Conservation (phyloP, 345 rosid genomes). For the Boechera retrofracta region DNA sequence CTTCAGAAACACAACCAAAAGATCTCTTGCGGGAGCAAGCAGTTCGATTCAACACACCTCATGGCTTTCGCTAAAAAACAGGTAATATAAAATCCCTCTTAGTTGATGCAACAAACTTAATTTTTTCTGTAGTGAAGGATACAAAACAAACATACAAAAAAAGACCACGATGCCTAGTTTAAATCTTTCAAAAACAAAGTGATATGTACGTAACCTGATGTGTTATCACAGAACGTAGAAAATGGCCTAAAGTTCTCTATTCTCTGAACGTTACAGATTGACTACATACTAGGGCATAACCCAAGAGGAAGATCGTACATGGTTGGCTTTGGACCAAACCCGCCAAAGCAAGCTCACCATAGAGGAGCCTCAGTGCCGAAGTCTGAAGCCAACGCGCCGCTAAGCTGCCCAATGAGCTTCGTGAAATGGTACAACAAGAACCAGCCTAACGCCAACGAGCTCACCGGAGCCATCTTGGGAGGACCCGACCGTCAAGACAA, state of each 20-base stretch:
- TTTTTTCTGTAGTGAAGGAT: background rate
- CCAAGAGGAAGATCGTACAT: constrained; percentile 84
- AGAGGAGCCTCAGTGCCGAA: constrained; percentile 77
- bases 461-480: constrained; percentile 86
- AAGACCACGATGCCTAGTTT: no score
- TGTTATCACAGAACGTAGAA: background rate
- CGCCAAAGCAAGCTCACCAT: constrained; percentile 86
- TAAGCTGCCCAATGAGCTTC: constrained; percentile 74
- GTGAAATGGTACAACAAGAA: constrained; percentile 53
- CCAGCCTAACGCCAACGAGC: constrained; percentile 72
- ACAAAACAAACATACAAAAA: background rate
- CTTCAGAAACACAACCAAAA: constrained; percentile 54
- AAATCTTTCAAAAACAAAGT: no score
- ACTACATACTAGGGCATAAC: constrained; percentile 79
- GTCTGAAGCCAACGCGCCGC: constrained; percentile 4
- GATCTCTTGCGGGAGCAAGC: constrained; percentile 58
- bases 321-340: constrained; percentile 85
- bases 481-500: constrained; percentile 82
- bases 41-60: constrained; percentile 56
- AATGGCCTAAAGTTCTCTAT: background rate
- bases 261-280: constrained; percentile 58
- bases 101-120: no score
- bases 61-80: constrained; percentile 70
- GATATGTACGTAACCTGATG: no score
- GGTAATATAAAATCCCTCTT: constrained; percentile 42